Evolutionary conservation across 495 filamentous ascomycete species (phyloP).

Genomic region (Penicilliopsis zonata): DNA sequence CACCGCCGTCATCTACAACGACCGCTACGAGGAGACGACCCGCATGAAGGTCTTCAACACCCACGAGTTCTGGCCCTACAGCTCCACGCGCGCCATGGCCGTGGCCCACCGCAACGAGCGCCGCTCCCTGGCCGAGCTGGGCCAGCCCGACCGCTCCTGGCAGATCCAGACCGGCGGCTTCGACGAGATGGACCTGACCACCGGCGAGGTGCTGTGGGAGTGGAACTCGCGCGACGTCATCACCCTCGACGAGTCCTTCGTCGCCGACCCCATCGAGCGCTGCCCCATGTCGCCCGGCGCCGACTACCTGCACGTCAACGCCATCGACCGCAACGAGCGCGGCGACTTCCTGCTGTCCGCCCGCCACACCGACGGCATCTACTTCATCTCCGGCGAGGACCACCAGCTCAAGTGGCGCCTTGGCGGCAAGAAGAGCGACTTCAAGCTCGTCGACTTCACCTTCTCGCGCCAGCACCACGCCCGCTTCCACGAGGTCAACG

Average conservation of each 20-base stretch:
- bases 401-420: slow-evolving; percentile 48
- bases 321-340: slow-evolving; percentile 27
- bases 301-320: slow-evolving; percentile 31
- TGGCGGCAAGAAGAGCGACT: slow-evolving; percentile 32
- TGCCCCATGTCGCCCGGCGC: slow-evolving; percentile 38
- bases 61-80: slow-evolving; percentile 36
- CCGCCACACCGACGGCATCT: slow-evolving; percentile 43
- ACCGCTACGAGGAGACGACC: slow-evolving; percentile 22
- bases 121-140: slow-evolving; percentile 30
- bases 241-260: slow-evolving; percentile 23
- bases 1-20: slow-evolving; percentile 20
- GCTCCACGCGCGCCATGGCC: slow-evolving; percentile 30
- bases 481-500: slow-evolving; percentile 37
- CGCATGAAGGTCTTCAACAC: slow-evolving; percentile 33
- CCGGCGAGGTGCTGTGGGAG: slow-evolving; percentile 31
- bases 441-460: slow-evolving; percentile 29
- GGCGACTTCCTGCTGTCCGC: slow-evolving; percentile 49
- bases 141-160: slow-evolving; percentile 24
- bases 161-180: slow-evolving; percentile 29
- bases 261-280: slow-evolving; percentile 28
- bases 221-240: slow-evolving; percentile 35
- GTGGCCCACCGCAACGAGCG: slow-evolving; percentile 34
- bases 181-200: slow-evolving; percentile 34
- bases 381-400: slow-evolving; percentile 43
- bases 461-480: slow-evolving; percentile 54